Percentiles rank a stretch among this genome's conserved stretches.
Conservation (phyloP, 768 basidiomycete species). For the Naganishia randhawae region DNA sequence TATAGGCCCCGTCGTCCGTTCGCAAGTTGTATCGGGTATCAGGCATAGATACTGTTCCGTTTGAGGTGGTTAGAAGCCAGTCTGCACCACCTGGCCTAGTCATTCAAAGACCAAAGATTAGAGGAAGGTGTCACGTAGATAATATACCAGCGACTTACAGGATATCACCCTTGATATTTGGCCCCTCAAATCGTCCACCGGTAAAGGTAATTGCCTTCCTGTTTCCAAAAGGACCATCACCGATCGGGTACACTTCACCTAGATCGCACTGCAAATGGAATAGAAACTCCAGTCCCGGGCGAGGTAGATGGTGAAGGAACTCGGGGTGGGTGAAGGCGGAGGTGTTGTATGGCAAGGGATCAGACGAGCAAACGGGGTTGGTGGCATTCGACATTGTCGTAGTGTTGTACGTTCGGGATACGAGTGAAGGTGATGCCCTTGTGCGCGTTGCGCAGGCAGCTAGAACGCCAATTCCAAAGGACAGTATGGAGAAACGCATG, state of each 20-base stretch:
- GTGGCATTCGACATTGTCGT: background rate
- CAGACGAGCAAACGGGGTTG: background rate
- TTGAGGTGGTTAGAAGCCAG: constrained; percentile 36
- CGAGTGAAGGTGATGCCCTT: background rate
- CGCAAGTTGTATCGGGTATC: constrained; percentile 41
- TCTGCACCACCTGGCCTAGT: constrained; percentile 37
- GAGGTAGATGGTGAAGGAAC: constrained; percentile 31
- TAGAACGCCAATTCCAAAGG: background rate
- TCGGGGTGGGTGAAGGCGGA: constrained; percentile 30
- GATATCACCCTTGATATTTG: constrained; percentile 32
- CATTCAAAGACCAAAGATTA: background rate
- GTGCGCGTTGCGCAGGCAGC: background rate
- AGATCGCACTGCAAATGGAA: constrained; percentile 44
- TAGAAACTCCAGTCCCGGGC: constrained; percentile 32
- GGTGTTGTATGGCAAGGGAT: background rate
- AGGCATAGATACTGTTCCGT: constrained; percentile 33
- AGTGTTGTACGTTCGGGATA: background rate
- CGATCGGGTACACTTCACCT: constrained; percentile 35
- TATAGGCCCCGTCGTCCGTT: constrained; percentile 38
- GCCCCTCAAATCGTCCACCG: constrained; percentile 39
- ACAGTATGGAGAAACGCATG: background rate
- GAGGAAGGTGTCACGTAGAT: background rate
- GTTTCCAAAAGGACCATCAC: constrained; percentile 35
- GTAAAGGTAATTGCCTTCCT: constrained; percentile 39
- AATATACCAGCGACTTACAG: constrained; percentile 7